These are phyloP conservation scores for Psidium guajava DNA, from an alignment of 345 rosid genomes.

Conservation along the genomic window DNA sequence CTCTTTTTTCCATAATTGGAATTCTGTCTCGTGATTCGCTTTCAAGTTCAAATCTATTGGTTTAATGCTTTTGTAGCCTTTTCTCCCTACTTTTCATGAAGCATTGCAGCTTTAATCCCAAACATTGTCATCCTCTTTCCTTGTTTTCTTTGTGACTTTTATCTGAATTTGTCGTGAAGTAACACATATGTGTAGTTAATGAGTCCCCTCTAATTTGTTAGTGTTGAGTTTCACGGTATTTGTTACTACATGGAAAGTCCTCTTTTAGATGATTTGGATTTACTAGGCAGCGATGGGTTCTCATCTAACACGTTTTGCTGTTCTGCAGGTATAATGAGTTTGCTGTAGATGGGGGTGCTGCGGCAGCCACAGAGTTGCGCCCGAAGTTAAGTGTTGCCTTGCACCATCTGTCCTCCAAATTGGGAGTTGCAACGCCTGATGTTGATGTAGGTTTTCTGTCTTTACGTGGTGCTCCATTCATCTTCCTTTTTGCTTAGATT, in stretches of 20 bases:
- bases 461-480: not conserved
- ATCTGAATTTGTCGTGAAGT: not conserved
- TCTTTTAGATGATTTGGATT: not conserved
- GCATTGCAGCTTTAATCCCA: not conserved
- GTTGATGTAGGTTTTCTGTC: slow-evolving; percentile 39
- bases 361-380: slow-evolving; percentile 51
- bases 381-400: slow-evolving; percentile 50
- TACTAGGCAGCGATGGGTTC: not conserved
- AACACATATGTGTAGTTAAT: not conserved
- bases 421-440: slow-evolving; percentile 41
- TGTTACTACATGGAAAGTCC: not conserved
- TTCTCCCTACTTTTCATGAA: not conserved
- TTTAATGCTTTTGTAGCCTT: not conserved
- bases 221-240: not conserved
- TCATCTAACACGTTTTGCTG: not conserved
- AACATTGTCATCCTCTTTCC: not conserved
- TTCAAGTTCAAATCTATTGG: not conserved
- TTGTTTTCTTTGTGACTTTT: not conserved
- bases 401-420: slow-evolving; percentile 39
- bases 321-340: slow-evolving; percentile 56
- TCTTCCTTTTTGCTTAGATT: not conserved
- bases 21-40: not conserved
- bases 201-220: not conserved
- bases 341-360: slow-evolving; percentile 80
- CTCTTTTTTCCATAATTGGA: not conserved